These are phyloP conservation scores for Plasmodium ovale DNA, from an alignment of 169 alveolate genomes.

Conservation along the genomic window DNA sequence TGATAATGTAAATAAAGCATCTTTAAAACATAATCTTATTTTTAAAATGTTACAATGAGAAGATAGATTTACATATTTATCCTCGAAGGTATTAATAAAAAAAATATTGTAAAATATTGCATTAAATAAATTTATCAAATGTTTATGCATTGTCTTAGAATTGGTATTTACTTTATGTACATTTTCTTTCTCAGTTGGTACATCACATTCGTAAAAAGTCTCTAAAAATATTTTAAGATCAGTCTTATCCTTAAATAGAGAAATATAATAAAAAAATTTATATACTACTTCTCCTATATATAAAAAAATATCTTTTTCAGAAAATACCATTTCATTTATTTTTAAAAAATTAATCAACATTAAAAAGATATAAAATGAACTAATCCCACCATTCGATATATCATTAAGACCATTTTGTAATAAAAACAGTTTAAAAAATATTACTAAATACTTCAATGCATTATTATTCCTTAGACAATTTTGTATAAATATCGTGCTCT, in stretches of 20 bases:
- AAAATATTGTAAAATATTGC: conserved; percentile 13
- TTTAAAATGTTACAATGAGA: conserved; percentile 10
- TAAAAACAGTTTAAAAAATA: conserved; percentile 32
- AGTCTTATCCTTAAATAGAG: conserved; percentile 26
- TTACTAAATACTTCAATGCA: conserved; percentile 14
- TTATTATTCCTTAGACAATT: not conserved
- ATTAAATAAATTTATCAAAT: no score
- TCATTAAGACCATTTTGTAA: conserved; percentile 29
- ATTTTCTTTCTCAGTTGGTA: not conserved
- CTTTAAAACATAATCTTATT: conserved; percentile 21
- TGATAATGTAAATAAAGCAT: conserved; percentile 9
- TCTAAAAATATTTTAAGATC: conserved; percentile 2
- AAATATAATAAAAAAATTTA: conserved; percentile 26
- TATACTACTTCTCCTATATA: conserved; percentile 50
- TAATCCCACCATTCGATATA: conserved; percentile 48
- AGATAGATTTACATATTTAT: not conserved
- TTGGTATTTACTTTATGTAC: no score
- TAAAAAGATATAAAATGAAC: conserved; percentile 26
- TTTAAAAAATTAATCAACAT: not conserved
- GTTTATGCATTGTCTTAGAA: no score
- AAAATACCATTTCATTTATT: not conserved
- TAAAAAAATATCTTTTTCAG: conserved; percentile 1
- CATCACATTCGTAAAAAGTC: not conserved
- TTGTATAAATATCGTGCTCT: conserved; percentile 36
- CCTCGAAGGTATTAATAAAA: not conserved